Percentiles rank a stretch among this genome's conserved stretches.
Evolutionary conservation across 768 basidiomycete genomes (phyloP).

Genomic region (Leccinum subgranulosum): DNA sequence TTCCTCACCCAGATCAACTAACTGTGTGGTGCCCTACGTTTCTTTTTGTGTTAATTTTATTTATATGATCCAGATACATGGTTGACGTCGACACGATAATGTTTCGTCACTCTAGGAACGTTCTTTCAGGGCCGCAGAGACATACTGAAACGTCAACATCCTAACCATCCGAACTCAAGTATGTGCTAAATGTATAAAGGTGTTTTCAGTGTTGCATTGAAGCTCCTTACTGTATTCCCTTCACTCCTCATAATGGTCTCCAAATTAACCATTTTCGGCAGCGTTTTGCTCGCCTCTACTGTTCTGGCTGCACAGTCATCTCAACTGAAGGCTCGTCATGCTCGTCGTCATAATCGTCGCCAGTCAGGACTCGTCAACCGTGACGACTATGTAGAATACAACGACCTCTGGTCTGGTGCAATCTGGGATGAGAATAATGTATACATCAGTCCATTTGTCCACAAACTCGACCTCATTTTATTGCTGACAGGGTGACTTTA

Average conservation of each 20-base stretch:
- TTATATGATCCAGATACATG: neutral
- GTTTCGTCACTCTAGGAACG: neutral
- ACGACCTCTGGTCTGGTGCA: conserved; percentile 21
- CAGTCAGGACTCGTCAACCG: conserved; percentile 11
- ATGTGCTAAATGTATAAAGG: neutral
- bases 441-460: neutral
- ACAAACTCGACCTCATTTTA: neutral
- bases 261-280: conserved; percentile 12
- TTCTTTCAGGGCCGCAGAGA: neutral
- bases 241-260: conserved; percentile 13
- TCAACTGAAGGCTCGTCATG: conserved; percentile 7
- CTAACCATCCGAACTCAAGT: neutral
- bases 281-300: conserved; percentile 17
- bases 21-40: neutral
- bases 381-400: conserved; percentile 10
- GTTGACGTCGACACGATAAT: neutral
- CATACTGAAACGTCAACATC: neutral
- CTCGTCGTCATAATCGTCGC: conserved; percentile 12
- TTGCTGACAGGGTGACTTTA: conserved; percentile 8
- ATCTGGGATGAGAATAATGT: conserved; percentile 8
- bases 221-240: neutral
- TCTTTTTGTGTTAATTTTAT: neutral
- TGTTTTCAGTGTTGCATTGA: neutral
- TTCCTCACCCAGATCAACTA: neutral
- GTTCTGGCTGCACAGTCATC: conserved; percentile 18